These are phyloP conservation scores for Venturia asperata DNA, from an alignment of 2,329 filamentous ascomycete species.

Conservation along the genomic window DNA sequence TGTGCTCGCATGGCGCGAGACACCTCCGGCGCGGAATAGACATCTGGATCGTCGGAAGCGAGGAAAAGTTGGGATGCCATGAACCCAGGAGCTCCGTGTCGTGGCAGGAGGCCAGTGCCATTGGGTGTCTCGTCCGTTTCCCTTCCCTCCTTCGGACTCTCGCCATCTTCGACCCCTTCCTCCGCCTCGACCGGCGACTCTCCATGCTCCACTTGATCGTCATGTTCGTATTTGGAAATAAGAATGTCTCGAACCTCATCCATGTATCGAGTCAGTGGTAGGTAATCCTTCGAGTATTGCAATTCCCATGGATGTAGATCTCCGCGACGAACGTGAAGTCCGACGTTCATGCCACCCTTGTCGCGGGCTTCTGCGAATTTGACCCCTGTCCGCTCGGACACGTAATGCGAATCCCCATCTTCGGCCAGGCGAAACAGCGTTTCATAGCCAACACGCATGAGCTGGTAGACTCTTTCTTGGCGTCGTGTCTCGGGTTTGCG, in stretches of 20 bases:
- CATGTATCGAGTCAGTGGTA: slow-evolving; percentile 64
- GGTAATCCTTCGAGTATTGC: slow-evolving; percentile 70
- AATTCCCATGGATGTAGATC: slow-evolving; percentile 71
- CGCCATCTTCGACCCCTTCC: slow-evolving; percentile 21
- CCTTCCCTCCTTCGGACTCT: background rate
- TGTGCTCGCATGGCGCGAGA: slow-evolving; percentile 54
- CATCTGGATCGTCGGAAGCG: slow-evolving; percentile 74
- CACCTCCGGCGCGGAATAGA: slow-evolving; percentile 62
- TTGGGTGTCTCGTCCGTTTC: background rate
- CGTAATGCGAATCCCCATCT: slow-evolving; percentile 41
- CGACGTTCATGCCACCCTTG: slow-evolving; percentile 52
- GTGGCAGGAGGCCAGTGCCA: slow-evolving; percentile 12
- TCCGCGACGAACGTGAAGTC: slow-evolving; percentile 72
- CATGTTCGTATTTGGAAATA: slow-evolving; percentile 38
- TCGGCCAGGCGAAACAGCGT: slow-evolving; percentile 63
- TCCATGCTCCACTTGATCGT: slow-evolving; percentile 33
- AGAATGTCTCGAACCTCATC: slow-evolving; percentile 50
- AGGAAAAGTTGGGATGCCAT: slow-evolving; percentile 48
- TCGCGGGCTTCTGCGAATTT: slow-evolving; percentile 30
- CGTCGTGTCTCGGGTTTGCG: slow-evolving; percentile 43
- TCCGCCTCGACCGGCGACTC: slow-evolving; percentile 35
- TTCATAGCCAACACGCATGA: slow-evolving; percentile 64
- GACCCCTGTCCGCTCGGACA: slow-evolving; percentile 51
- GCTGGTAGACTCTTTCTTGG: slow-evolving; percentile 56
- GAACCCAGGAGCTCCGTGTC: slow-evolving; percentile 19